A percentile compares a stretch with the other conserved stretches of the same genome.
phyloP scores from a whole-genome alignment of 2,329 filamentous ascomycete genomes.

The Verticillium dahliae region DNA sequence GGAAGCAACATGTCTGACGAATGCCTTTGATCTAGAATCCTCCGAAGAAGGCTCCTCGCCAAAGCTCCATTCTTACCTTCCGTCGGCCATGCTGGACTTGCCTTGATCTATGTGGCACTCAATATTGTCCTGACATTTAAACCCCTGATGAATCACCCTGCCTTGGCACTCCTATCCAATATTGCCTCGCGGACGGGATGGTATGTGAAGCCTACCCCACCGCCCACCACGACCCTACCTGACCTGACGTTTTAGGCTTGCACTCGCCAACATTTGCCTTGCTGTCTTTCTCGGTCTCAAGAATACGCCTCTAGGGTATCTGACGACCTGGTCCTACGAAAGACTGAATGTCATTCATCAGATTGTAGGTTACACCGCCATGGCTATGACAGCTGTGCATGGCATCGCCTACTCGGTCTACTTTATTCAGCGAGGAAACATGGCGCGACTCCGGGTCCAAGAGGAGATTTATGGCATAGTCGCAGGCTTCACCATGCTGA shows the following conservation, averaged over 20 bases:
- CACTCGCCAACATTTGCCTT: slow-evolving; percentile 39
- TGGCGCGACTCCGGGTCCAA: slow-evolving; percentile 24
- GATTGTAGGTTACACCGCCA: slow-evolving; percentile 41
- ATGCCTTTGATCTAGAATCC: slow-evolving; percentile 2
- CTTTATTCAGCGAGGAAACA: slow-evolving; percentile 24
- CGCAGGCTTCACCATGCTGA: slow-evolving; percentile 37
- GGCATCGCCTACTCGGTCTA: slow-evolving; percentile 32
- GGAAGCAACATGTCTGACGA: not conserved
- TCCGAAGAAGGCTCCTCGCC: slow-evolving; percentile 6
- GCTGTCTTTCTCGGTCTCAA: slow-evolving; percentile 47
- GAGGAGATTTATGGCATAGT: slow-evolving; percentile 42
- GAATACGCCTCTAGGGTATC: slow-evolving; percentile 48
- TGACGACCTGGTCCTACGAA: slow-evolving; percentile 51
- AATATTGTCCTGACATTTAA: slow-evolving; percentile 26
- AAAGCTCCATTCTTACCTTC: slow-evolving; percentile 10
- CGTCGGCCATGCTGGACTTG: slow-evolving; percentile 21
- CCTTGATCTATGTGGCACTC: slow-evolving; percentile 22
- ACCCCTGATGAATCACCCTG: slow-evolving; percentile 21
- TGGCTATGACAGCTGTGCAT: slow-evolving; percentile 40
- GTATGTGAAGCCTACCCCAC: slow-evolving; percentile 16
- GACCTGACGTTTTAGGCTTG: slow-evolving; percentile 23
- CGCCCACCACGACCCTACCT: not conserved
- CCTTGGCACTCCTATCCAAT: slow-evolving; percentile 22
- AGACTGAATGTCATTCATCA: slow-evolving; percentile 52
- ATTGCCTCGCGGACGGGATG: slow-evolving; percentile 31